Evolutionary conservation across 208 protist species (phyloP).

Genomic region (Leishmania gerbilli): DNA sequence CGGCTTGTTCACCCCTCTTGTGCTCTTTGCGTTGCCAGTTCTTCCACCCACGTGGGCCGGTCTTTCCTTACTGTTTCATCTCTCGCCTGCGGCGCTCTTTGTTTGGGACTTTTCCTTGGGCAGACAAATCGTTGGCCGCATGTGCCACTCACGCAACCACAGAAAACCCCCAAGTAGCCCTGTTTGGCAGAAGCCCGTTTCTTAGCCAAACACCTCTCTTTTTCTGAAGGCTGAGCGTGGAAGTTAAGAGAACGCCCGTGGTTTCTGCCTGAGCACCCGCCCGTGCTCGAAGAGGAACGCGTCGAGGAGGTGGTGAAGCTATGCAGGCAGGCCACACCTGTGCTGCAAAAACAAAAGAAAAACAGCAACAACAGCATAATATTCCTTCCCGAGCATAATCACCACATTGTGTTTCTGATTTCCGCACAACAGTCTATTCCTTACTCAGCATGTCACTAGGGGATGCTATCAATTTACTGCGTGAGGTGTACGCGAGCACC

Average conservation of each 20-base stretch:
- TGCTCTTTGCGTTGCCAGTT: neutral
- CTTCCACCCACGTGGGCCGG: neutral
- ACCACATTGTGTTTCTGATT: neutral
- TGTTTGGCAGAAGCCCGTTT: neutral
- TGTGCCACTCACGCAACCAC: neutral
- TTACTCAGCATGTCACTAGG: slow-evolving; percentile 29
- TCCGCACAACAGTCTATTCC: too few species aligned
- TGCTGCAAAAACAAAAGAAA: neutral
- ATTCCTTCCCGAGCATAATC: neutral
- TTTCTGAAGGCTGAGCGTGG: neutral
- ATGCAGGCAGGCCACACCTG: neutral
- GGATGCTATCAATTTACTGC: slow-evolving; percentile 39
- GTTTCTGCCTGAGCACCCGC: neutral
- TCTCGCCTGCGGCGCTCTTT: neutral
- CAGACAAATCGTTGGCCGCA: neutral
- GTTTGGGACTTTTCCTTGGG: neutral
- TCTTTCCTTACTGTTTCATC: neutral
- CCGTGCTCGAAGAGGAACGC: neutral
- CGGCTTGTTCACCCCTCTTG: neutral
- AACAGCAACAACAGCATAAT: neutral
- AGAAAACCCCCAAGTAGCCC: neutral
- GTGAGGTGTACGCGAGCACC: slow-evolving; percentile 40
- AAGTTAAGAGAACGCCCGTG: neutral
- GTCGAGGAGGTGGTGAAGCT: neutral
- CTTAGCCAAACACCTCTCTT: neutral